Evolutionary conservation across 1,284 basidiomycete species (phyloP).

Genomic region (Boletus putidus): DNA sequence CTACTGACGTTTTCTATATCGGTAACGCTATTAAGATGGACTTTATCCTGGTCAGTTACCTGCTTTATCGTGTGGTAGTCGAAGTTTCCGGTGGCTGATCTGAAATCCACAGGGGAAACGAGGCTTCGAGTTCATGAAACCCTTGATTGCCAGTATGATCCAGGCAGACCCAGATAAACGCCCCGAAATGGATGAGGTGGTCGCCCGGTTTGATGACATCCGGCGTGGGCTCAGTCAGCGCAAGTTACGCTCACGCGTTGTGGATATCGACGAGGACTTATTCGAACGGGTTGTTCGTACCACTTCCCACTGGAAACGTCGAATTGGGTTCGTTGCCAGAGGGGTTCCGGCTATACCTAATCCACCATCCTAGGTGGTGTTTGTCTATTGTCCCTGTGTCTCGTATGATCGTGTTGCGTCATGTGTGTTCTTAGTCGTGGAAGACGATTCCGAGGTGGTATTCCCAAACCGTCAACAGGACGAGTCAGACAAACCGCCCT

Average conservation of each 20-base stretch:
- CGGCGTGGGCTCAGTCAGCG: constrained; percentile 24
- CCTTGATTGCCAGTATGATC: constrained; percentile 37
- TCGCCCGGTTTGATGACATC: constrained; percentile 32
- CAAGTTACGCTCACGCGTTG: constrained; percentile 31
- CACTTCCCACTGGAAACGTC: constrained; percentile 22
- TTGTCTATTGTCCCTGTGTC: not conserved
- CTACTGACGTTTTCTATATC: not conserved
- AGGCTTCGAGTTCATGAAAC: constrained; percentile 38
- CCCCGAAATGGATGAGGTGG: constrained; percentile 40
- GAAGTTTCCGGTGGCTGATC: not conserved
- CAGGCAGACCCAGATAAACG: constrained; percentile 36
- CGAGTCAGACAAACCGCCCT: too few relatives aligned
- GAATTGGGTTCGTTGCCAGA: constrained; percentile 16
- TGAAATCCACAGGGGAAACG: constrained; percentile 9
- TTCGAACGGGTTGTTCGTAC: constrained; percentile 4
- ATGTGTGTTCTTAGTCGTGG: too few relatives aligned
- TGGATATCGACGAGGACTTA: constrained; percentile 7
- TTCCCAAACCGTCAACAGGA: too few relatives aligned
- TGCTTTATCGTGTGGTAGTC: not conserved
- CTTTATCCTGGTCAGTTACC: constrained; percentile 19
- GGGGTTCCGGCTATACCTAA: constrained; percentile 10
- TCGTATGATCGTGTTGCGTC: too few relatives aligned
- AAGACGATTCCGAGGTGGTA: too few relatives aligned
- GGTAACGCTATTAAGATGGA: constrained; percentile 2
- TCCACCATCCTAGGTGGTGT: not conserved